These are phyloP conservation scores for Podospora anserina DNA, from an alignment of 495 filamentous ascomycete genomes.

Conservation along the genomic window DNA sequence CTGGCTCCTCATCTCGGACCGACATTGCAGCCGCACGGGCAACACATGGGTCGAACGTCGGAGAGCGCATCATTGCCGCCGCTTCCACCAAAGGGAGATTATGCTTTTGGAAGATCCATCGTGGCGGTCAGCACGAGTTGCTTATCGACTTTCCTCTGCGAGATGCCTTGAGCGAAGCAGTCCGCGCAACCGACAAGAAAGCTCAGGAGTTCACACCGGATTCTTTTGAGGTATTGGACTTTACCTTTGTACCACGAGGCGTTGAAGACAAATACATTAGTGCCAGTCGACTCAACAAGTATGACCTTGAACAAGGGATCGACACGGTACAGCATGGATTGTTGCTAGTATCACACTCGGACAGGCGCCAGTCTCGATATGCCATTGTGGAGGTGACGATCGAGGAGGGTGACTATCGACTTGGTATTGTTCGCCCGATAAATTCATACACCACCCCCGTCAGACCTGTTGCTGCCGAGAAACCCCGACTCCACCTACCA, in stretches of 20 bases:
- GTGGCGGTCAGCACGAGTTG: constrained; percentile 65
- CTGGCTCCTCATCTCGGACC: constrained; percentile 61
- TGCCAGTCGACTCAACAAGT: constrained; percentile 41
- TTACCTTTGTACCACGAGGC: constrained; percentile 45
- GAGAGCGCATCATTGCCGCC: constrained; percentile 79
- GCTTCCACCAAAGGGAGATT: constrained; percentile 70
- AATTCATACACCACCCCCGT: constrained; percentile 56
- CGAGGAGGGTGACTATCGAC: constrained; percentile 29
- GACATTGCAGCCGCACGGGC: constrained; percentile 75
- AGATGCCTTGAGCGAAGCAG: constrained; percentile 32
- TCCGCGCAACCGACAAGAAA: constrained; percentile 33
- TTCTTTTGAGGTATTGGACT: constrained; percentile 48
- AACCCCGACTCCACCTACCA: constrained; percentile 73
- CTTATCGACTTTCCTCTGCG: constrained; percentile 47
- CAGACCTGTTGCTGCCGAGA: constrained; percentile 37
- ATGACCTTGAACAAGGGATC: constrained; percentile 37
- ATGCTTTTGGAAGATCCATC: constrained; percentile 82
- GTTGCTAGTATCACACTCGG: constrained; percentile 39
- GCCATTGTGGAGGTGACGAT: constrained; percentile 47
- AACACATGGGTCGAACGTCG: constrained; percentile 63
- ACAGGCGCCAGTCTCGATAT: constrained; percentile 37
- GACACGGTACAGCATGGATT: constrained; percentile 44
- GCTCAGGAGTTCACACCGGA: constrained; percentile 30
- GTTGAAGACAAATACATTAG: constrained; percentile 41
- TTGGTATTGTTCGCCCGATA: constrained; percentile 60